Evolutionary conservation across 768 basidiomycete genomes (phyloP).

Genomic region (Botryobasidium botryosum): DNA sequence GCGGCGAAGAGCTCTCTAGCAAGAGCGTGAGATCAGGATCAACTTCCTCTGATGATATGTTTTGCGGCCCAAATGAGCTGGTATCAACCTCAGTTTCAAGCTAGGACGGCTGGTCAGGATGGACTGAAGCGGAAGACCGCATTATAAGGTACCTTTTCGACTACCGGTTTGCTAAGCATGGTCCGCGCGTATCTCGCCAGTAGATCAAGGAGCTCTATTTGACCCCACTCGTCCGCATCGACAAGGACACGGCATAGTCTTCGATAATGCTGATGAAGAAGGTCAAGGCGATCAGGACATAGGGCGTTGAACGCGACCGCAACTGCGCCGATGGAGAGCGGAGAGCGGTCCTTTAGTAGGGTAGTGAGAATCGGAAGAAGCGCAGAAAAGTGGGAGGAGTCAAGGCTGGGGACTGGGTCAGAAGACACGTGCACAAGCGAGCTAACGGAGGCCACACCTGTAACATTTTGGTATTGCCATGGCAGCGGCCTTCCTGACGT

Average conservation of each 20-base stretch:
- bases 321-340: conserved; percentile 76
- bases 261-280: conserved; percentile 78
- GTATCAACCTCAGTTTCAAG: no score
- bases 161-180: conserved; percentile 71
- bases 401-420: conserved; percentile 36
- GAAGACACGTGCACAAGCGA: not conserved
- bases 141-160: no score
- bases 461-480: conserved; percentile 77
- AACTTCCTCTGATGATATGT: conserved; percentile 12
- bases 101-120: no score
- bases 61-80: no score
- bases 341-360: conserved; percentile 48
- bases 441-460: conserved; percentile 30
- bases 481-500: conserved; percentile 86
- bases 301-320: conserved; percentile 71
- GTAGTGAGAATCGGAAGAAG: conserved; percentile 27
- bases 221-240: conserved; percentile 96
- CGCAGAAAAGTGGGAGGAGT: conserved; percentile 47
- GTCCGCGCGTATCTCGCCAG: conserved; percentile 66
- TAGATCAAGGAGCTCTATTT: conserved; percentile 60
- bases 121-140: no score
- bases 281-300: conserved; percentile 74
- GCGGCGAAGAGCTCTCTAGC: conserved; percentile 48
- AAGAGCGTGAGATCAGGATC: conserved; percentile 69
- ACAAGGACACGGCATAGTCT: conserved; percentile 67